A percentile compares a stretch with the other conserved stretches of the same genome.
Evolutionary conservation across 768 basidiomycete species (phyloP).

Genomic region (Pleurotus pulmonarius): DNA sequence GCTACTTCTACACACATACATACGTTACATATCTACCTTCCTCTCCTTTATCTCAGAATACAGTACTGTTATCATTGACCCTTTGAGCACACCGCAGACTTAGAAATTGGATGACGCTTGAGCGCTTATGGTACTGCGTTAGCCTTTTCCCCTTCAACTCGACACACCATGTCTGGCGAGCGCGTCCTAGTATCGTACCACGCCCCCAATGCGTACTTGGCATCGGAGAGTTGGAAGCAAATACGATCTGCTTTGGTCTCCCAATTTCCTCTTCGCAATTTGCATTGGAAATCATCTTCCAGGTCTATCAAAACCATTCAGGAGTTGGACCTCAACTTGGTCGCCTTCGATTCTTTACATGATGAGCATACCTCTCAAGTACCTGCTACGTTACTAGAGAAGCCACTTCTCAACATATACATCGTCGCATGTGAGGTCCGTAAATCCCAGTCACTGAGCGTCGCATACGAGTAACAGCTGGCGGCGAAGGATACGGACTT

Average conservation of each 20-base stretch:
- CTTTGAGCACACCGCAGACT: too few species aligned
- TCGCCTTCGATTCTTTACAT: conserved; percentile 60
- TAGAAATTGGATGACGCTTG: too few species aligned
- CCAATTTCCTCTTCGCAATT: conserved; percentile 80
- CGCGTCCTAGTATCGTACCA: conserved; percentile 68
- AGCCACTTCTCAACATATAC: conserved; percentile 82
- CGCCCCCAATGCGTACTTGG: conserved; percentile 56
- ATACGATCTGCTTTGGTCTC: conserved; percentile 59
- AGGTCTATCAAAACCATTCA: conserved; percentile 83
- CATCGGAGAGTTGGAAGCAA: conserved; percentile 73
- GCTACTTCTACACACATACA: too few species aligned
- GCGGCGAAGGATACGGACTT: conserved; percentile 47
- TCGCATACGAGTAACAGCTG: conserved; percentile 3
- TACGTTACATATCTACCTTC: too few species aligned
- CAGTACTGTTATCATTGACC: too few species aligned
- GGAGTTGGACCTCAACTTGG: conserved; percentile 75
- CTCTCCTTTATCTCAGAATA: too few species aligned
- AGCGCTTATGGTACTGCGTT: too few species aligned
- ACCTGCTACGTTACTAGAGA: conserved; percentile 76
- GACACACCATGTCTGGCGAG: conserved; percentile 22
- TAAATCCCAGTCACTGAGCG: not conserved
- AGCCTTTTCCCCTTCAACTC: too few species aligned
- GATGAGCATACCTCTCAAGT: conserved; percentile 77
- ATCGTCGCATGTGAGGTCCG: conserved; percentile 86
- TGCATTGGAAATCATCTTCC: conserved; percentile 86